A percentile compares a stretch with the other conserved stretches of the same genome.
phyloP scores from a whole-genome alignment of 2,329 filamentous ascomycete genomes.

The Monilinia fructicola region DNA sequence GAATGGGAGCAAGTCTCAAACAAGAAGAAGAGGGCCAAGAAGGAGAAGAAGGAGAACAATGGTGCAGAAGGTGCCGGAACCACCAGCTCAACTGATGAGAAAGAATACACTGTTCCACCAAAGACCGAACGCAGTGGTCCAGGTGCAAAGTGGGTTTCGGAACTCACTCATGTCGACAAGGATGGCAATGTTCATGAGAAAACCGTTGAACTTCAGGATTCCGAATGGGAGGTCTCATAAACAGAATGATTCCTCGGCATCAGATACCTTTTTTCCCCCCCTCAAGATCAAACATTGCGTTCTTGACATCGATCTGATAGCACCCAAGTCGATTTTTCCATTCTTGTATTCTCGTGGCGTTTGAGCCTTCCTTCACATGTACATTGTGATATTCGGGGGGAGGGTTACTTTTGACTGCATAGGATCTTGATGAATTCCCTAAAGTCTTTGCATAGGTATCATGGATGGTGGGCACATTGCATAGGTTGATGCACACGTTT shows the following conservation, averaged over 20 bases:
- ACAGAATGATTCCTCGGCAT: not conserved
- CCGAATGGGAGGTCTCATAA: slow-evolving; percentile 41
- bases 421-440: slow-evolving; percentile 16
- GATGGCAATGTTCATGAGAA: slow-evolving; percentile 31
- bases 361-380: slow-evolving; percentile 23
- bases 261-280: not conserved
- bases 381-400: slow-evolving; percentile 21
- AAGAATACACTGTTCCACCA: slow-evolving; percentile 30
- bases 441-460: slow-evolving; percentile 23
- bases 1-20: slow-evolving; percentile 59
- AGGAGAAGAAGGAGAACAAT: slow-evolving; percentile 36
- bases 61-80: slow-evolving; percentile 20
- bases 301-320: slow-evolving; percentile 10
- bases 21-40: slow-evolving; percentile 36
- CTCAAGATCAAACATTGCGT: slow-evolving; percentile 13
- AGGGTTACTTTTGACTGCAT: slow-evolving; percentile 20
- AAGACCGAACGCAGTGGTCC: slow-evolving; percentile 29
- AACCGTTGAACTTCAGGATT: slow-evolving; percentile 30
- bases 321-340: slow-evolving; percentile 3
- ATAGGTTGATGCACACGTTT: slow-evolving; percentile 20
- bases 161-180: slow-evolving; percentile 27
- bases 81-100: slow-evolving; percentile 29
- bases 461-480: slow-evolving; percentile 24
- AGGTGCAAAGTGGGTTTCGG: slow-evolving; percentile 34
- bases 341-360: slow-evolving; percentile 24